Conservation (phyloP, 257 asterid species). For the Penstemon newberryi region DNA sequence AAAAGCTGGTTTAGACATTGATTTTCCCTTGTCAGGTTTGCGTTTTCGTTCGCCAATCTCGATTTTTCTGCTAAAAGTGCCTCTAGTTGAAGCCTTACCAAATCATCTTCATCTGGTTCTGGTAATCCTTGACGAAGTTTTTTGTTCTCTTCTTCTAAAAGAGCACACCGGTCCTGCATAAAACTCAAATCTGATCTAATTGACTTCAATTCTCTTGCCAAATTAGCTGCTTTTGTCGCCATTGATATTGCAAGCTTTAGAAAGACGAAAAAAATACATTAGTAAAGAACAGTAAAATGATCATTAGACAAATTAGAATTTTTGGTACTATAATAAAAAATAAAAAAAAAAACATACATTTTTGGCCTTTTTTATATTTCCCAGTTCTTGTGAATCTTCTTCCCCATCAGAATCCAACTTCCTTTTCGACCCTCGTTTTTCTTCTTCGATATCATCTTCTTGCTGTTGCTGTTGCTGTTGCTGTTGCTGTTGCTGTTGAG, state of each 20-base stretch:
- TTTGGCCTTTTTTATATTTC: slow-evolving; percentile 72
- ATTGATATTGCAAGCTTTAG: slow-evolving; percentile 79
- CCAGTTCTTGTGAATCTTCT: slow-evolving; percentile 43
- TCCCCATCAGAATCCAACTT: slow-evolving; percentile 49
- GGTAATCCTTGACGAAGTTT: slow-evolving; percentile 67
- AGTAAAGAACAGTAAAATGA: neutral
- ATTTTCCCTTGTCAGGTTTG: slow-evolving; percentile 80
- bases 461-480: slow-evolving; percentile 8
- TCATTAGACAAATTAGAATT: neutral
- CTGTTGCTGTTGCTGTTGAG: neutral
- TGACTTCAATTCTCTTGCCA: slow-evolving; percentile 80
- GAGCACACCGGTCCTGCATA: slow-evolving; percentile 72
- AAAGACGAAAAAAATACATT: neutral
- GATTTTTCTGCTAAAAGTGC: slow-evolving; percentile 90
- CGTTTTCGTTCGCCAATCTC: slow-evolving; percentile 81
- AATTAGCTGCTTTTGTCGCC: slow-evolving; percentile 79
- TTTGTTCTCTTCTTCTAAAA: slow-evolving; percentile 83
- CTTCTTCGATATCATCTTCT: slow-evolving; percentile 36
- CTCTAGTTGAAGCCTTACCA: slow-evolving; percentile 97
- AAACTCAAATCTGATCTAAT: slow-evolving; percentile 69
- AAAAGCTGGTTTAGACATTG: slow-evolving; percentile 81
- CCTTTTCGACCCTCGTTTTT: slow-evolving; percentile 67
- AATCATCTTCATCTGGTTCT: slow-evolving; percentile 86
- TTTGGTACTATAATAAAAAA: neutral
- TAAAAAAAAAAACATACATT: slow-evolving; percentile 45